Percentiles rank a stretch among this genome's conserved stretches.
Evolutionary conservation across 2,329 filamentous ascomycete genomes (phyloP).

Genomic region (Alternaria angustiovoidea): DNA sequence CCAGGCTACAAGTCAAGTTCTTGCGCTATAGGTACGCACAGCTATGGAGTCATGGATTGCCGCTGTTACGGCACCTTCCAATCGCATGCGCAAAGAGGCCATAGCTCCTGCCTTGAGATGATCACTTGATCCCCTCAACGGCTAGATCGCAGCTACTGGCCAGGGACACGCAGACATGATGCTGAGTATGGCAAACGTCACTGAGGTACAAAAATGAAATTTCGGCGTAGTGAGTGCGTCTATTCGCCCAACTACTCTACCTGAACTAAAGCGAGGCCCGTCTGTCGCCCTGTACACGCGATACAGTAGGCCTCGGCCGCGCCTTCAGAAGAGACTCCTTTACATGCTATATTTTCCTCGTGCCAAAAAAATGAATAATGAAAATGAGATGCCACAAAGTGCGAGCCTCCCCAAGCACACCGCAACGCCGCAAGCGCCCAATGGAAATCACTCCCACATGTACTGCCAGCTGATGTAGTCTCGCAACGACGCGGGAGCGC

Average conservation of each 20-base stretch:
- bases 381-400: constrained; percentile 36
- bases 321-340: constrained; percentile 34
- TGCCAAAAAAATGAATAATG: constrained; percentile 32
- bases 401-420: constrained; percentile 27
- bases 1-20: constrained; percentile 8
- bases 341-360: constrained; percentile 41
- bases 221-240: constrained; percentile 25
- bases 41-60: constrained; percentile 23
- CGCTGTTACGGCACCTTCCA: constrained; percentile 23
- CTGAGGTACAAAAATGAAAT: not conserved
- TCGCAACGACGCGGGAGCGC: constrained; percentile 30
- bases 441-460: constrained; percentile 32
- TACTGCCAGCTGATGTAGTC: constrained; percentile 29
- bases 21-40: constrained; percentile 19
- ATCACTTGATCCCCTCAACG: constrained; percentile 8
- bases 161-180: not conserved
- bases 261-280: constrained; percentile 24
- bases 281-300: constrained; percentile 22
- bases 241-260: constrained; percentile 36
- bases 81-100: constrained; percentile 20
- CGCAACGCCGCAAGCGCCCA: constrained; percentile 40
- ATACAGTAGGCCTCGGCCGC: constrained; percentile 17
- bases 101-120: constrained; percentile 16
- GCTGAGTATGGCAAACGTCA: not conserved
- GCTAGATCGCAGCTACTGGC: constrained; percentile 2